phyloP scores from a whole-genome alignment of 805 yeast genomes.

The Cyberlindnera veronae region DNA sequence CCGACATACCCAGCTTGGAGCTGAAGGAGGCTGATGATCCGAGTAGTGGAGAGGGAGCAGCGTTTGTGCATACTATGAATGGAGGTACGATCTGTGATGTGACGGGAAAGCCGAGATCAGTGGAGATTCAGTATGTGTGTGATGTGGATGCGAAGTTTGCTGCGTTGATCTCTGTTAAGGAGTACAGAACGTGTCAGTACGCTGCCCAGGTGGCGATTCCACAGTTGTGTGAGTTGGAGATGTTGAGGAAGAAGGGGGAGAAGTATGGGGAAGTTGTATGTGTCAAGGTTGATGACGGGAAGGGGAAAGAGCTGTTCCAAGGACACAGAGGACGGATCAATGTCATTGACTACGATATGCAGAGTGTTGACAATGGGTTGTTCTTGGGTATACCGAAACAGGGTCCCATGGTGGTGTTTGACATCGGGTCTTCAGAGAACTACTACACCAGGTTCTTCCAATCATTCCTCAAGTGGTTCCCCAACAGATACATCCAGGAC shows the following conservation, averaged over 20 bases:
- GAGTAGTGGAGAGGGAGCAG: too few relatives aligned
- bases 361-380: neutral
- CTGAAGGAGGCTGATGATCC: too few relatives aligned
- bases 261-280: slow-evolving; percentile 10
- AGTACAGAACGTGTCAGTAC: slow-evolving; percentile 24
- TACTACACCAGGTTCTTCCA: neutral
- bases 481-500: neutral
- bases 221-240: slow-evolving; percentile 19
- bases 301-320: neutral
- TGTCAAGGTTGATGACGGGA: neutral
- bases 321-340: neutral
- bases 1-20: slow-evolving; percentile 1
- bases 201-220: slow-evolving; percentile 22
- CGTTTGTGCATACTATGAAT: slow-evolving; percentile 9
- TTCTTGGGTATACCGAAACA: slow-evolving; percentile 1
- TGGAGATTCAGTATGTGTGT: slow-evolving; percentile 24
- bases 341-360: slow-evolving; percentile 3
- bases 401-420: slow-evolving; percentile 1
- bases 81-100: slow-evolving; percentile 27
- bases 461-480: slow-evolving; percentile 6
- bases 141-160: slow-evolving; percentile 10
- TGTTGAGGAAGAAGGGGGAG: slow-evolving; percentile 12
- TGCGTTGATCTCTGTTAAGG: slow-evolving; percentile 14
- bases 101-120: slow-evolving; percentile 21
- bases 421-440: neutral